Percentiles rank a stretch among this genome's conserved stretches.
phyloP scores from a whole-genome alignment of 306 rosid species.

The Medicago truncatula region MtrunA17r5.0-ANR NC_053048.1:36895001-36895500 shows the following conservation, averaged over 20 bases:
- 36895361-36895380: background rate
- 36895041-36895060: no score
- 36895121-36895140: no score
- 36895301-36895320: background rate
- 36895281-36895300: background rate
- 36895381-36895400: no score
- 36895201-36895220: constrained; percentile 8
- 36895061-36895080: no score
- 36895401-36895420: no score
- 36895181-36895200: no score
- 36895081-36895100: no score
- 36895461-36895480: background rate
- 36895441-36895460: background rate
- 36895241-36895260: background rate
- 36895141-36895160: no score
- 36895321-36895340: background rate
- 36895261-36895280: background rate
- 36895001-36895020: no score
- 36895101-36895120: no score
- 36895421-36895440: background rate
- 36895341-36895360: background rate
- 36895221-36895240: background rate
- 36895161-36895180: no score
- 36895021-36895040: no score
- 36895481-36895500: background rate